Evolutionary conservation across 2,329 filamentous ascomycete genomes (phyloP), one percentile per base, ranked within the genome.

Genomic region (Trichoderma sp.): DNA sequence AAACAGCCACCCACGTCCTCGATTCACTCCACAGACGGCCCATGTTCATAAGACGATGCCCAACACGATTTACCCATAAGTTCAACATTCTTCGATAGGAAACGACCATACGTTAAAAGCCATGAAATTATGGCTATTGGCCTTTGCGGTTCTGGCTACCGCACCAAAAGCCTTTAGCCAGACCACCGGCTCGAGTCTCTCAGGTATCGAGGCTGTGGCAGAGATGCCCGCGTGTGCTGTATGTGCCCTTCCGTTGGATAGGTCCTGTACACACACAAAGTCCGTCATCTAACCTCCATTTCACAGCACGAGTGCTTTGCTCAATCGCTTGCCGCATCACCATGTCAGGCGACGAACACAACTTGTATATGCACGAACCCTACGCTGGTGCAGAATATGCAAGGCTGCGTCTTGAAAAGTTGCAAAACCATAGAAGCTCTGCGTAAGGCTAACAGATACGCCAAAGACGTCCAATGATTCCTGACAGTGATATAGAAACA

Each of bases 141-240:
- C 63, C 26, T 5, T 68, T 30, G 32, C 70, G 68, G 71, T 43
- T 26, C 57, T 73, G 71, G 68, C 68, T 11, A 36, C 68, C 32
- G 20, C 71, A 23, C 71, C 71, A 23, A 63, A 30, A 39, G 71
- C 58, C 28, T 57, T 30, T 15, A 47, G 53, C 23, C 62, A 67
- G 53, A 57, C 57, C 12, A 34, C 59, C n/a, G 17, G 32, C n/a
- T 57, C 62, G 6, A 47, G 62, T 8, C 32, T 67, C n/a, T 57
- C 62, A 7, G 32, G 62, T 8, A 26, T 67, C 34, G 43, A 64
- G 34, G 61, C 61, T 26, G 34, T 79, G 17, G 65, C 74, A 3
- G 34, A 65, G n/a, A 71, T 80, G 61, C 80, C 79, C 0, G n/a
- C 73, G 7, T 81, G 80, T 75, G 79, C 79, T 50, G 80, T 81